Evolutionary conservation across 2,329 filamentous ascomycete genomes (phyloP), one percentile per base, ranked within the genome.

Genomic region (Stachybotrys chlorohalonatus): DNA sequence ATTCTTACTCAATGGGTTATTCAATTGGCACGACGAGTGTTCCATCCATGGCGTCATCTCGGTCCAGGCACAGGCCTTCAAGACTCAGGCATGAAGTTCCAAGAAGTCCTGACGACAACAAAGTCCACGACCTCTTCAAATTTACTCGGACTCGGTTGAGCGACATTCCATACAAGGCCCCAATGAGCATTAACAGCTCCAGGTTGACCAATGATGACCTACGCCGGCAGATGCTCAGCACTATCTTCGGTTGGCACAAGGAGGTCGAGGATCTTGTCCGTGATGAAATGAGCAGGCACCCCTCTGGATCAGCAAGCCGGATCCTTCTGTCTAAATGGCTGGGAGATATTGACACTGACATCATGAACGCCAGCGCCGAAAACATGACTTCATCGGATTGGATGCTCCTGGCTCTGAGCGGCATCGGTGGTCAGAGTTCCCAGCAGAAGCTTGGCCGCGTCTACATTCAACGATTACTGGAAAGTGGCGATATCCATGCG

Each of bases 361-460:
- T 90, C 47, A 89, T 96, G 81, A 81, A 85, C 11, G 84, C 89
- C 2, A 89, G 84, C 48, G 87, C 90, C 0, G 85, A 93, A 60
- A 87, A 89, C n/a, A 92, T 94, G 81, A 93, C 90, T 9, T 90
- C 89, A 2, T 89, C 90, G 0, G 94, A 97, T 70, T 99, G 94
- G 94, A 96, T 99, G 90, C 74, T 97, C 56, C 75, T 99, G 42
- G 93, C 94, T 11, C 73, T 99, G 52, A 95, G 90, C 65, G 89
- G 90, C 47, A 95, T 97, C 71, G 90, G 89, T 52, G 82, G 84
- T 3, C 69, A 73, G 24, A 78, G 83, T 45, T 90, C 90, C 1
- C 89, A 95, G 63, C 92, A 95, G 67, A 95, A 95, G 68, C 83
- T 97, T 15, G 91, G 90, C 1, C 87, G 93, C 55, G 86, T 90